Percentiles rank a stretch among this genome's conserved stretches.
phyloP scores from a whole-genome alignment of 441 rosid genomes.

The Gossypium gossypioides region DNA sequence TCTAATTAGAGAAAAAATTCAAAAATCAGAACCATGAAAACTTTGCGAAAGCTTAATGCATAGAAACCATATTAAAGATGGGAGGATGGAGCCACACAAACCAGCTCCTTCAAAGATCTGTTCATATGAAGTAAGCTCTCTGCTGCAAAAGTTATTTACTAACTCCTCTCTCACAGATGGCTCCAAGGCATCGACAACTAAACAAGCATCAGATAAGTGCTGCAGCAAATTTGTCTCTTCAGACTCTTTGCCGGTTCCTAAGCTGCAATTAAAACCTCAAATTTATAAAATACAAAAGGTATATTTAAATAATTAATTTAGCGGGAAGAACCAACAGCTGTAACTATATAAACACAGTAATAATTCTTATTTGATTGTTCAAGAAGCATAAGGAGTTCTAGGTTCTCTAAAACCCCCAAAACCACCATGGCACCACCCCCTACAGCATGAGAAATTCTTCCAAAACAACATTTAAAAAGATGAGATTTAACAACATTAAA shows the following conservation, averaged over 20 bases:
- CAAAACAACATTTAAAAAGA: not conserved
- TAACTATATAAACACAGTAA: not conserved
- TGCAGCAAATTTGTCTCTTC: slow-evolving; percentile 85
- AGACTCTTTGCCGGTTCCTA: slow-evolving; percentile 96
- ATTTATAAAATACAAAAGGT: slow-evolving; percentile 4
- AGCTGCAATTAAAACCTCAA: slow-evolving; percentile 47
- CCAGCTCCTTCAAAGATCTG: slow-evolving; percentile 99
- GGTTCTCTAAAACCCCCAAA: not conserved
- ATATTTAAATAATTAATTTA: not conserved
- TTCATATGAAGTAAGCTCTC: slow-evolving; percentile 96
- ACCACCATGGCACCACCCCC: not conserved
- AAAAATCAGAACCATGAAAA: slow-evolving; percentile 8
- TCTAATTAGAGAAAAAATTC: slow-evolving; percentile 37
- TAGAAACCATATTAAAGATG: slow-evolving; percentile 10
- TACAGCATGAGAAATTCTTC: not conserved
- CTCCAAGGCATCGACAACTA: slow-evolving; percentile 96
- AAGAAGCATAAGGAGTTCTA: not conserved
- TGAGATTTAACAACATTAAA: not conserved
- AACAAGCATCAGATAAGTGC: slow-evolving; percentile 89
- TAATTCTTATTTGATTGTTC: not conserved
- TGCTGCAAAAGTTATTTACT: slow-evolving; percentile 93
- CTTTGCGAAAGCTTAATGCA: not conserved
- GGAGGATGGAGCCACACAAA: slow-evolving; percentile 26
- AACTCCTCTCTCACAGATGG: slow-evolving; percentile 98
- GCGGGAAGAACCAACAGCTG: not conserved